Evolutionary conservation across 148 eudicot species (phyloP), one percentile per base, ranked within the genome.

Genomic region (Rhododendron griersonianum): DNA sequence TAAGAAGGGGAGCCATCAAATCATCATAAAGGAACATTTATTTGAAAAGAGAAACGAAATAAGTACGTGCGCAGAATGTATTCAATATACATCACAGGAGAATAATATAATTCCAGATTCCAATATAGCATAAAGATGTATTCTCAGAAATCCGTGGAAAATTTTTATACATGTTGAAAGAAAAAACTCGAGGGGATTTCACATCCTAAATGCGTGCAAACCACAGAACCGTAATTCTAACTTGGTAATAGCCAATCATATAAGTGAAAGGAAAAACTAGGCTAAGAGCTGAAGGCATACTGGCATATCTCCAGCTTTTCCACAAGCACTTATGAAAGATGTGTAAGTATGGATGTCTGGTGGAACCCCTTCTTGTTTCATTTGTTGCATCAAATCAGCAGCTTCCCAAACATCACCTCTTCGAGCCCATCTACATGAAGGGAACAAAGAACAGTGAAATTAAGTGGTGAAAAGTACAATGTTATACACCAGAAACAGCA

Each of bases 371-470:
- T 95, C 98, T 87, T 90, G 87, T 86, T 95, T 95, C 99, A 95
- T 95, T 88, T 95, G 98, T 87, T 97, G 99, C 91, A 94, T 90
- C 86, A 97, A 88, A 86, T 97, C 99, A 86, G 99, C 93, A 83
- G 99, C 98, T 90, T 97, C 99, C 99, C 99, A 97, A 88, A 97
- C 99, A 93, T 97, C 98, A 78, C 99, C 99, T 88, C 99, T 89
- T 81, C 99, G 94, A 90, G 99, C 99, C 99, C 99, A 97, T 86
- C 99, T 96, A 88, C 91, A 87, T 7, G 15, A 63, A 73, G 50
- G 73, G 48, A 37, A 30, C 63, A 87, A 69, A 86, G 4, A 81
- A 85, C 21, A 14, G 83, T 30, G n/a, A 80, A 47, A 30, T 44
- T 33, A 76, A 55, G 59, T 13, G 61, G 79, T 50, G 47, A 57